Evolutionary conservation across 768 basidiomycete species (phyloP).

Genomic region (Dacryopinax spathularia): DNA sequence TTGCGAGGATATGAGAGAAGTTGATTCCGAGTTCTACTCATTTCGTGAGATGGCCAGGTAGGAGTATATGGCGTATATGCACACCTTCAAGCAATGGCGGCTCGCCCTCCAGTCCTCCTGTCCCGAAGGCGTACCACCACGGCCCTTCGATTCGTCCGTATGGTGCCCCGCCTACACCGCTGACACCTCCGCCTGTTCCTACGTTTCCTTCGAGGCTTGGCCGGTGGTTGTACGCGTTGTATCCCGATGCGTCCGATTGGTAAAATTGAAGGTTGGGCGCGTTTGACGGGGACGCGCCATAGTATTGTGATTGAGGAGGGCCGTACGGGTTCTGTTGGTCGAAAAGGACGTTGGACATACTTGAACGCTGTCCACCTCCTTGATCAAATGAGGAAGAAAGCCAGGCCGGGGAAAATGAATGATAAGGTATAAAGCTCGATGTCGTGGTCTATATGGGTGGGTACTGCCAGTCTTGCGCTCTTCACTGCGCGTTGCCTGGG

Average conservation of each 20-base stretch:
- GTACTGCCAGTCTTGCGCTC: not conserved
- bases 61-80: constrained; percentile 13
- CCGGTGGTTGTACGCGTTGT: constrained; percentile 8
- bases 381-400: no score
- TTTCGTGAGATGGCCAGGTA: not conserved
- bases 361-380: not conserved
- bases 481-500: not conserved
- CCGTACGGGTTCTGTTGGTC: constrained; percentile 7
- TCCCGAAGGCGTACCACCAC: constrained; percentile 96
- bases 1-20: constrained; percentile 86
- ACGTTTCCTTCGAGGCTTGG: constrained; percentile 52
- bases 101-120: constrained; percentile 89
- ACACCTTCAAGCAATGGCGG: constrained; percentile 87
- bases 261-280: constrained; percentile 17
- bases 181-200: constrained; percentile 40
- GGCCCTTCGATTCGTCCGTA: constrained; percentile 58
- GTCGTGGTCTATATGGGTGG: not conserved
- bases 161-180: constrained; percentile 29
- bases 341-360: constrained; percentile 10
- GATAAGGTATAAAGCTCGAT: not conserved
- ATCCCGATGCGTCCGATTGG: not conserved
- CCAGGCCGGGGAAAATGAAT: not conserved
- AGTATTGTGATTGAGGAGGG: constrained; percentile 2
- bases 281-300: constrained; percentile 3
- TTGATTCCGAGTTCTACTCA: constrained; percentile 86